A percentile compares a stretch with the other conserved stretches of the same genome.
phyloP scores from a whole-genome alignment of 805 yeast species.

The Pichia exigua region DNA sequence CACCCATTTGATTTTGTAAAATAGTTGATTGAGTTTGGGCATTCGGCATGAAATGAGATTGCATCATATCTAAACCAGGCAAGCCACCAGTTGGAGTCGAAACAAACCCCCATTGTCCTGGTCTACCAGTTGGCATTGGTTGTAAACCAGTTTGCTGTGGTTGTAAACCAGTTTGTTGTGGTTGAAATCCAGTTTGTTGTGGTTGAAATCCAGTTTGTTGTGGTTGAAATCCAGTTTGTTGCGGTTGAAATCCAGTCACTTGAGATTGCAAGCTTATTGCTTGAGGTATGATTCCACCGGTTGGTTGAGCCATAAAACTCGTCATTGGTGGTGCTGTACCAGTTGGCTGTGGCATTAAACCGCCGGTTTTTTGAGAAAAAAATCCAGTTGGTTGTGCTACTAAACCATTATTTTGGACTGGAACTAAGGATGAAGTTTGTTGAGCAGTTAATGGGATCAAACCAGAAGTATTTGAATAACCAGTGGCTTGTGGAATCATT shows the following conservation, averaged over 20 bases:
- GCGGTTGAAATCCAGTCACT: constrained; percentile 26
- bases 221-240: constrained; percentile 28
- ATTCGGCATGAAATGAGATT: constrained; percentile 59
- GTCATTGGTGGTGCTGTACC: constrained; percentile 33
- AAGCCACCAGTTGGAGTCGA: constrained; percentile 62
- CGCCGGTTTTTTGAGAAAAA: constrained; percentile 35
- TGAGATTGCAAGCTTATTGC: no score
- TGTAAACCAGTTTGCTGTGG: constrained; percentile 41
- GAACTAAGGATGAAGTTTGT: constrained; percentile 25
- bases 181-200: constrained; percentile 34
- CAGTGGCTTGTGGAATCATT: constrained; percentile 24
- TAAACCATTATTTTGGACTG: constrained; percentile 45
- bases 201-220: constrained; percentile 33
- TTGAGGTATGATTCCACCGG: constrained; percentile 18
- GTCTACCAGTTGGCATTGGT: constrained; percentile 52
- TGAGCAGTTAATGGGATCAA: constrained; percentile 27
- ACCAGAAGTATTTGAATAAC: constrained; percentile 30
- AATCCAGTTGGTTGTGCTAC: constrained; percentile 34
- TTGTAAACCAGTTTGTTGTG: constrained; percentile 22
- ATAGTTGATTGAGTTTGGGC: constrained; percentile 23
- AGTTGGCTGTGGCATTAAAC: constrained; percentile 44
- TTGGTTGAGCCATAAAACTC: constrained; percentile 24
- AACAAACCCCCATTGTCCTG: constrained; percentile 78
- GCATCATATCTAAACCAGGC: constrained; percentile 63
- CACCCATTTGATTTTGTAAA: constrained; percentile 26